Conservation (phyloP, 2,329 filamentous ascomycete genomes). For the Sarocladiaceae sp. region DNA sequence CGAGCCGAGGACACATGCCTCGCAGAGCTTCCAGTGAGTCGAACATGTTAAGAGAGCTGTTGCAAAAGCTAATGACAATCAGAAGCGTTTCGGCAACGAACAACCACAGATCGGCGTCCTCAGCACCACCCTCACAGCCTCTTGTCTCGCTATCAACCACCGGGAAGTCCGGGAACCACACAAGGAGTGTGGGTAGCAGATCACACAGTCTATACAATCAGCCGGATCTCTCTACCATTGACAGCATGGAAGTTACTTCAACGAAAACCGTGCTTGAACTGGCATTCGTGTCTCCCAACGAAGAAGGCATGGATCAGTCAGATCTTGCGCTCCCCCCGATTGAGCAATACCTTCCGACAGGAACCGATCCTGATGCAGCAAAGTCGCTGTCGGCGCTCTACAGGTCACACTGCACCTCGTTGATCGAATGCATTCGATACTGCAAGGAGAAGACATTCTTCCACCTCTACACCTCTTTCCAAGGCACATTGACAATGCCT, state of each 20-base stretch:
- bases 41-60: not conserved
- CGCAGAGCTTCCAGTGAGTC: conserved; percentile 48
- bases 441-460: conserved; percentile 98
- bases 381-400: conserved; percentile 85
- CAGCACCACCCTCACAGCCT: not conserved
- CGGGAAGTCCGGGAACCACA: not conserved
- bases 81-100: conserved; percentile 10
- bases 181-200: not conserved
- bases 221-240: conserved; percentile 49
- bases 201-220: conserved; percentile 55
- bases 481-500: conserved; percentile 92
- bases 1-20: conserved; percentile 39
- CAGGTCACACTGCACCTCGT: conserved; percentile 88
- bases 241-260: conserved; percentile 54
- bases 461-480: conserved; percentile 89
- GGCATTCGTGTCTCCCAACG: conserved; percentile 52
- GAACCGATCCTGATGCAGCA: conserved; percentile 83
- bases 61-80: conserved; percentile 27
- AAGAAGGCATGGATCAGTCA: conserved; percentile 52
- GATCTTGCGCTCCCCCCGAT: conserved; percentile 84
- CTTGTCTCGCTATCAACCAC: not conserved
- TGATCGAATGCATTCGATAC: conserved; percentile 92
- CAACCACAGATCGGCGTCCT: not conserved
- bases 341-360: conserved; percentile 70
- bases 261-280: conserved; percentile 57